Conservation (phyloP, 2,329 filamentous ascomycete genomes). For the Colletotrichum ledebouriae region DNA sequence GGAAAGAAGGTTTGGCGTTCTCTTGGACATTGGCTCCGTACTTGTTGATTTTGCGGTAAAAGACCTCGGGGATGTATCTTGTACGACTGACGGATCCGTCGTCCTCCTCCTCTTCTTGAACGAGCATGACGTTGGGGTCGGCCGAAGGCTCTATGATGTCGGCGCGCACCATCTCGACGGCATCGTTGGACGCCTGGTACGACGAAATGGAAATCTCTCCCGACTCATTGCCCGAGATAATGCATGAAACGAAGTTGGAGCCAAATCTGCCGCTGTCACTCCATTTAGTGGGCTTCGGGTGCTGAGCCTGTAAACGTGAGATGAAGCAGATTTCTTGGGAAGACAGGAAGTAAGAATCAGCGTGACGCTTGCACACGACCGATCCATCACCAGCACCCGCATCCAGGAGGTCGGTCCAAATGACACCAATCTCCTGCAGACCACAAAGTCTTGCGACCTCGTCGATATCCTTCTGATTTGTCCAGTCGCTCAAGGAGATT, state of each 20-base stretch:
- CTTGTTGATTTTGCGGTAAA: conserved; percentile 95
- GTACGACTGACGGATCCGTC: conserved; percentile 76
- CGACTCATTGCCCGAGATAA: conserved; percentile 91
- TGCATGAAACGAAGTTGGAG: conserved; percentile 96
- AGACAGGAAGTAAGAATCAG: conserved; percentile 93
- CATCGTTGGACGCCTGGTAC: conserved; percentile 95
- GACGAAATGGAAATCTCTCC: conserved; percentile 90
- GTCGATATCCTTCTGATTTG: conserved; percentile 85
- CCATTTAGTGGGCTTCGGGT: conserved; percentile 95
- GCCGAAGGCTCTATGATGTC: conserved; percentile 96
- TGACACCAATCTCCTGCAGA: conserved; percentile 88
- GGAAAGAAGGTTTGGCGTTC: conserved; percentile 96
- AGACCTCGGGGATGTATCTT: conserved; percentile 96
- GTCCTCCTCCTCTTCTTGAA: conserved; percentile 91
- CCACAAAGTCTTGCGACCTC: conserved; percentile 86
- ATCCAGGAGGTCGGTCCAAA: conserved; percentile 93
- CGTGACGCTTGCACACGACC: conserved; percentile 94
- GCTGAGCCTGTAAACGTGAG: conserved; percentile 85
- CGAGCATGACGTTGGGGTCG: conserved; percentile 93
- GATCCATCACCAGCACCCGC: conserved; percentile 84
- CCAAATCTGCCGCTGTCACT: conserved; percentile 94
- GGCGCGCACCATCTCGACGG: conserved; percentile 95
- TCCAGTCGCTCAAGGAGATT: conserved; percentile 86
- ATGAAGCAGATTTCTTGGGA: conserved; percentile 94
- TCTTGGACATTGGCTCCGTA: conserved; percentile 97